Base-by-base conservation (phyloP, 495 filamentous ascomycete genomes). In the Endocarpon pusillum region DNA sequence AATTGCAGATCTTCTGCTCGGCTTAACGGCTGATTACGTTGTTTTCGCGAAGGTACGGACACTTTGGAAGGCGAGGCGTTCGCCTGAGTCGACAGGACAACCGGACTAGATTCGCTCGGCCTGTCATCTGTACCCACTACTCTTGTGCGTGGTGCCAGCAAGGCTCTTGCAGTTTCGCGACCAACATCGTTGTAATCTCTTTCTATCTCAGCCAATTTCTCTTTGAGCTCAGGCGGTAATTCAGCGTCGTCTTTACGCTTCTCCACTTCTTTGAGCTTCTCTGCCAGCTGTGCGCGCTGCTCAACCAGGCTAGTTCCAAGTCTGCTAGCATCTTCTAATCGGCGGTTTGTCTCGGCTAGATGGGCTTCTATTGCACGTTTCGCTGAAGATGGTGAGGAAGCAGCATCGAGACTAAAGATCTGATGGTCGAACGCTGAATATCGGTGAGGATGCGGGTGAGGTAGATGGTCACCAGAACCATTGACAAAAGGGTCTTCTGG, bases 181-280 rank as follows among this genome's bases (percentile, higher is more conserved):
- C 85, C 85, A 29, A 94, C 81, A 41, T 96, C 89, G 53, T 89
- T 89, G 53, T 91, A 96, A 41, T 94, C 91, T 51, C 71, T 78
- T 49, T 97, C 89, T 45, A 96, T 65, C 36, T 92, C 87, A 7
- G 71, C 66, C 19, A 97, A 61, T 51, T 78, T 85, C 53, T 78
- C 74, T 10, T 78, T 74, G 45, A 96, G 53, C 34, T 93, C 86
- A 1, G 81, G 77, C 5, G 74, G 76, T 36, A 96, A 76, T 41
- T 91, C 80, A n/a, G 70, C 64, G 28, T 84, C 78, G 42, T 72
- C 68, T 47, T 89, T 68, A 42, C 81, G 65, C 43, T 71, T 72
- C 44, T 91, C 81, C 0, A 96, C 72, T 42, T 94, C 89, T 43
- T 73, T 75, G 40, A 97, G 56, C 42, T 77, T 70, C 28, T 86